phyloP scores from a whole-genome alignment of 495 filamentous ascomycete species.

The Lophium mytilinum region DNA sequence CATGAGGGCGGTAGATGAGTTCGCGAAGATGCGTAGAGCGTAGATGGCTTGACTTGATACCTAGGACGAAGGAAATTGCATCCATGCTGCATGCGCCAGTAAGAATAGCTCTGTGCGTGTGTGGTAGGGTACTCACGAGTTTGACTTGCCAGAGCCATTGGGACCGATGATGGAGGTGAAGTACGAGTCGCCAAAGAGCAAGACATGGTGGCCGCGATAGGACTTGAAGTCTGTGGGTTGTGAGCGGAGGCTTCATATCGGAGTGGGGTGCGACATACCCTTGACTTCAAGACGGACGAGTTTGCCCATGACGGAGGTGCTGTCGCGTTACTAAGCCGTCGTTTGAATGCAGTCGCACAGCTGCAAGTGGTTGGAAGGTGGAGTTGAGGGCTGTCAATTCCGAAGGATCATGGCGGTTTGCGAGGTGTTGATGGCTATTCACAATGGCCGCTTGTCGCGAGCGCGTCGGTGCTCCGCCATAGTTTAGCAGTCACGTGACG shows the following conservation, averaged over 20 bases:
- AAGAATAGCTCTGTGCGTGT: not conserved
- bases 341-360: not conserved
- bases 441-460: not conserved
- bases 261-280: conserved; percentile 50
- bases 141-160: conserved; percentile 99
- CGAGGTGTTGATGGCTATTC: conserved; percentile 1
- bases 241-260: not conserved
- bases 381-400: not conserved
- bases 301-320: conserved; percentile 58
- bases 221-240: conserved; percentile 82
- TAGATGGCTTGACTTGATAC: conserved; percentile 95
- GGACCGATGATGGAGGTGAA: conserved; percentile 99
- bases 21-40: conserved; percentile 93
- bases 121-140: conserved; percentile 60
- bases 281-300: conserved; percentile 90
- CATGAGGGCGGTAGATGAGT: conserved; percentile 90
- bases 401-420: not conserved
- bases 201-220: conserved; percentile 88
- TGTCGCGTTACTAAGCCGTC: not conserved
- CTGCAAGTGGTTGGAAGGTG: not conserved
- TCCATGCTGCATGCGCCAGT: conserved; percentile 67
- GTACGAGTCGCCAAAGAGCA: conserved; percentile 96
- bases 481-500: no score
- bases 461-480: not conserved
- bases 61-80: conserved; percentile 97